A percentile compares a stretch with the other conserved stretches of the same genome.
Conservation (phyloP, 768 basidiomycete species). For the Suillus clintonianus region DNA sequence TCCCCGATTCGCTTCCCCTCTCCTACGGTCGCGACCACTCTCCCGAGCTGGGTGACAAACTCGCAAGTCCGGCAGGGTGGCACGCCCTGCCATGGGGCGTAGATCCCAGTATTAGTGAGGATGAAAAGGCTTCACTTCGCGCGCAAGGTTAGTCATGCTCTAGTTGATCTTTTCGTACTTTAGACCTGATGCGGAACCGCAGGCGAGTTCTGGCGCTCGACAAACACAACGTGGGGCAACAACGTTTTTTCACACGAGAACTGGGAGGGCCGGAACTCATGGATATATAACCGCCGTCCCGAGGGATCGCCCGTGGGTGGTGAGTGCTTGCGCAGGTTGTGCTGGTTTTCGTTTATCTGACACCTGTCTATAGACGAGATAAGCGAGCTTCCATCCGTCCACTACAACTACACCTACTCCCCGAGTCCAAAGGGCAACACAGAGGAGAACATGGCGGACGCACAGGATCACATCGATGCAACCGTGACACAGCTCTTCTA, state of each 20-base stretch:
- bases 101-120: slow-evolving; percentile 51
- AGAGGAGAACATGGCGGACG: slow-evolving; percentile 63
- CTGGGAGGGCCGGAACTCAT: slow-evolving; percentile 72
- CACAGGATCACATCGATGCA: slow-evolving; percentile 81
- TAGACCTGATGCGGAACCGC: slow-evolving; percentile 22
- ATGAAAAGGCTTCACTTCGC: slow-evolving; percentile 8
- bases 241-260: slow-evolving; percentile 96
- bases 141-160: not conserved
- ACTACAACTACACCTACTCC: slow-evolving; percentile 77
- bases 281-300: slow-evolving; percentile 78
- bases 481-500: slow-evolving; percentile 91
- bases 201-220: slow-evolving; percentile 54
- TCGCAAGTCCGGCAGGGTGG: slow-evolving; percentile 91
- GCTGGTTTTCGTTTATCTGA: not conserved
- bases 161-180: not conserved
- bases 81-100: slow-evolving; percentile 74
- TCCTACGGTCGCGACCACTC: slow-evolving; percentile 34
- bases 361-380: not conserved
- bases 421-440: slow-evolving; percentile 56
- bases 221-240: slow-evolving; percentile 85
- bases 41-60: slow-evolving; percentile 70
- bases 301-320: slow-evolving; percentile 35
- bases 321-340: not conserved
- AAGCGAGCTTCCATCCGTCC: not conserved
- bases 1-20: slow-evolving; percentile 7